Conservation (phyloP, 768 basidiomycete species). For the Amanita rimosa region DNA sequence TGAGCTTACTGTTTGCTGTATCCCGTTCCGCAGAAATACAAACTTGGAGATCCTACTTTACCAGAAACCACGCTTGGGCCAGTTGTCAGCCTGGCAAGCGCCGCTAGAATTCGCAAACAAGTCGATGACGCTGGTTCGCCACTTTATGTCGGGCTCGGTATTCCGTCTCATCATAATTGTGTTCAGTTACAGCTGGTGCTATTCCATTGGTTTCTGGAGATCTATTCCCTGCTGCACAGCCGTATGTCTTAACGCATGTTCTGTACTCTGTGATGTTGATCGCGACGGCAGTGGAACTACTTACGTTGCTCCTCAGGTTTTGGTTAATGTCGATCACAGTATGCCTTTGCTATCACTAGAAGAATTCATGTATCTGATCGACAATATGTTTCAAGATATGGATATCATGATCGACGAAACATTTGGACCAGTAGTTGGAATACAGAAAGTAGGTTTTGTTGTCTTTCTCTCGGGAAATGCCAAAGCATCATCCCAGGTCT, state of each 20-base stretch:
- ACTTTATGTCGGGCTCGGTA: neutral
- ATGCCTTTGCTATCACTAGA: slow-evolving; percentile 66
- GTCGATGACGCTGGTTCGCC: slow-evolving; percentile 68
- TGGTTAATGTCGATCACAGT: slow-evolving; percentile 86
- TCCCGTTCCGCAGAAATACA: slow-evolving; percentile 44
- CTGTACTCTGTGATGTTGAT: neutral
- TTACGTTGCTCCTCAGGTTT: slow-evolving; percentile 85
- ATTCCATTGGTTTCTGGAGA: slow-evolving; percentile 60
- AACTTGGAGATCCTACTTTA: slow-evolving; percentile 77
- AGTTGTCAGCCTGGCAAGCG: slow-evolving; percentile 83
- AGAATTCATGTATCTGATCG: slow-evolving; percentile 66
- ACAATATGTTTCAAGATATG: slow-evolving; percentile 1
- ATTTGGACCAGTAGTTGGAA: slow-evolving; percentile 89
- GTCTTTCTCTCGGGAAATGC: neutral
- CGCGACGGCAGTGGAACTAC: slow-evolving; percentile 51
- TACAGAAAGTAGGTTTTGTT: slow-evolving; percentile 59
- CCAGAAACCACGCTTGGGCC: slow-evolving; percentile 78
- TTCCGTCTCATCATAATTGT: neutral
- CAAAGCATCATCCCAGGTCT: slow-evolving; percentile 33
- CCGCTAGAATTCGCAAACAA: slow-evolving; percentile 78
- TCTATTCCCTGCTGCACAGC: slow-evolving; percentile 54
- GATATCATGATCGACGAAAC: slow-evolving; percentile 54
- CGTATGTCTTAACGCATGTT: slow-evolving; percentile 30
- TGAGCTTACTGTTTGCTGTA: neutral
- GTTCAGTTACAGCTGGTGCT: slow-evolving; percentile 66